These are phyloP conservation scores for Kondoa malvinella DNA, from an alignment of 768 basidiomycete species.

Conservation along the genomic window DNA sequence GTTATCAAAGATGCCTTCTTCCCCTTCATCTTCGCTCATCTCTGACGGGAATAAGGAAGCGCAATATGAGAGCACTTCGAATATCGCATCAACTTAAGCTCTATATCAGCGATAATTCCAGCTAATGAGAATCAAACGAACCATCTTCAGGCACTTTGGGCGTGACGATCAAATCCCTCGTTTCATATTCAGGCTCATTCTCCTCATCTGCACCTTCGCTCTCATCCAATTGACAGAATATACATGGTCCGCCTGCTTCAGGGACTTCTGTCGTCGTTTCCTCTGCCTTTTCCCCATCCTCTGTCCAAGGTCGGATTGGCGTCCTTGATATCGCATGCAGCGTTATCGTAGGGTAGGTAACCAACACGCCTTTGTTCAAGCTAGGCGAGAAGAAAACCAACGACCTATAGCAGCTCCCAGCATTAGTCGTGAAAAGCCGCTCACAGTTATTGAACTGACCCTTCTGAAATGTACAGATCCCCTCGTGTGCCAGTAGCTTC, in stretches of 20 bases:
- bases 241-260: slow-evolving; percentile 38
- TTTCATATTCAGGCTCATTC: slow-evolving; percentile 38
- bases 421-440: not conserved
- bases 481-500: slow-evolving; percentile 13
- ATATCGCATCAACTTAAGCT: not conserved
- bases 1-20: not conserved
- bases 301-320: slow-evolving; percentile 30
- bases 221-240: slow-evolving; percentile 92
- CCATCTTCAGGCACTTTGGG: slow-evolving; percentile 45
- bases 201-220: slow-evolving; percentile 30
- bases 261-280: not conserved
- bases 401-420: slow-evolving; percentile 37
- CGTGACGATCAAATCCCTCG: slow-evolving; percentile 66
- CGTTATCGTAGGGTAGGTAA: slow-evolving; percentile 76
- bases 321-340: slow-evolving; percentile 78
- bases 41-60: not conserved
- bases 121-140: too few species aligned
- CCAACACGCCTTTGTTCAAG: slow-evolving; percentile 52
- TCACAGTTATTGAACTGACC: slow-evolving; percentile 6
- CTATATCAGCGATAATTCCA: too few species aligned
- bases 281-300: slow-evolving; percentile 11
- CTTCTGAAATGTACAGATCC: slow-evolving; percentile 1
- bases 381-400: slow-evolving; percentile 58
- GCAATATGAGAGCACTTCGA: not conserved
- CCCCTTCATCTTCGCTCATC: not conserved